Conservation (phyloP, 1,284 basidiomycete species). For the Psilocybe mexicana region DNA sequence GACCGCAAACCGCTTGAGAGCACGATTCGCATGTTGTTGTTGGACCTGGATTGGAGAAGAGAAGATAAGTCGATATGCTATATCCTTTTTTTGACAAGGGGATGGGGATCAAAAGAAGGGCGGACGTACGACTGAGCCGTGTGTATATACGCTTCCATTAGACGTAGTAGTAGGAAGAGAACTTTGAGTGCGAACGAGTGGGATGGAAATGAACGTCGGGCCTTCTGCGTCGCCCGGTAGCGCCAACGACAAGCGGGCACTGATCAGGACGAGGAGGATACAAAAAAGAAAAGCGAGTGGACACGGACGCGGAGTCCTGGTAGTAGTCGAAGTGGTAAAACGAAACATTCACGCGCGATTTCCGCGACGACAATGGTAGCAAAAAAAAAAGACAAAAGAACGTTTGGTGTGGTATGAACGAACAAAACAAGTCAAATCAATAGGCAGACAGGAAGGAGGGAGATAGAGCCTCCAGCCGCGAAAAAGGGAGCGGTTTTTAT, state of each 20-base stretch:
- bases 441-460: neutral
- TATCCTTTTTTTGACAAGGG: no score
- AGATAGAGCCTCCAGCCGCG: neutral
- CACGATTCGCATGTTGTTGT: slow-evolving; percentile 33
- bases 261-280: neutral
- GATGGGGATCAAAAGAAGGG: neutral
- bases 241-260: neutral
- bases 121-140: slow-evolving; percentile 15
- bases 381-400: neutral
- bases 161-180: neutral
- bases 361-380: neutral
- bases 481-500: neutral
- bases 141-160: neutral
- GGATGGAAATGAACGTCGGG: slow-evolving; percentile 11
- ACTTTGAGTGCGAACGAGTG: slow-evolving; percentile 1
- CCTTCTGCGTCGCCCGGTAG: neutral
- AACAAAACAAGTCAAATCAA: neutral
- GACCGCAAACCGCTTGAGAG: slow-evolving; percentile 26
- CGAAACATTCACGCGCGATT: neutral
- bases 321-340: neutral
- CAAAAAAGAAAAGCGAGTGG: neutral
- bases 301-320: neutral
- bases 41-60: slow-evolving; percentile 22
- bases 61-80: neutral
- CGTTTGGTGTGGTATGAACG: neutral